phyloP scores from a whole-genome alignment of 371 early-diverging fungal species.

The Mortierella sp. region DNA sequence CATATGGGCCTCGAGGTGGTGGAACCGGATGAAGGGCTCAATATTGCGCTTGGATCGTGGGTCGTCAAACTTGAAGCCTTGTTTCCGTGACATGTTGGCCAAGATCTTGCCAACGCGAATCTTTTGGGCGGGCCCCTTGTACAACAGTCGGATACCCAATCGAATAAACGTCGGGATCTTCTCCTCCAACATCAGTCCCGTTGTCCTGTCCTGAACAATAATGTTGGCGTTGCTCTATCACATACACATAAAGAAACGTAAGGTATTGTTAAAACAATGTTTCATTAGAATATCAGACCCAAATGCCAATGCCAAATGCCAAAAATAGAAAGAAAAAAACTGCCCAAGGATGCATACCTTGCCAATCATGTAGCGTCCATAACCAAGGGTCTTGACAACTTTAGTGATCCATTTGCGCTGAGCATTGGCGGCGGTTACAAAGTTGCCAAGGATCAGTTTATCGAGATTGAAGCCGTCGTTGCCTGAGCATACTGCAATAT shows the following conservation, averaged over 20 bases:
- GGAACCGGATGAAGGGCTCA: conserved; percentile 83
- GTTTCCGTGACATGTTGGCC: conserved; percentile 76
- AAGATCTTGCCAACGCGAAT: conserved; percentile 69
- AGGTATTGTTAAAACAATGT: background rate
- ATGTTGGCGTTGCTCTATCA: conserved; percentile 81
- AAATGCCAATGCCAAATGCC: too few relatives aligned
- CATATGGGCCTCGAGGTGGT: conserved; percentile 70
- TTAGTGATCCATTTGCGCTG: conserved; percentile 88
- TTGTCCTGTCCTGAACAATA: conserved; percentile 81
- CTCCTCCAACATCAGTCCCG: conserved; percentile 86
- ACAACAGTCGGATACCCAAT: conserved; percentile 86
- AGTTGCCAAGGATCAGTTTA: conserved; percentile 82
- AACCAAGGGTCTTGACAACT: conserved; percentile 81
- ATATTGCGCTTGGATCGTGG: conserved; percentile 82
- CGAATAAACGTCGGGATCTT: conserved; percentile 89
- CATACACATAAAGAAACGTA: background rate
- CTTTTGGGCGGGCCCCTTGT: conserved; percentile 68
- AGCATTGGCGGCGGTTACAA: conserved; percentile 83
- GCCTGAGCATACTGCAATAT: conserved; percentile 82
- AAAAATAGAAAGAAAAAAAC: conserved; percentile 13
- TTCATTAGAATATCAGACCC: background rate
- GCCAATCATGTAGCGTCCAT: conserved; percentile 81
- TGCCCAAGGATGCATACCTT: conserved; percentile 54
- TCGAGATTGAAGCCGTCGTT: conserved; percentile 76
- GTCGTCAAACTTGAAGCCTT: conserved; percentile 84